Evolutionary conservation across 768 basidiomycete species (phyloP).

Genomic region (Xerocomellus intermedius): DNA sequence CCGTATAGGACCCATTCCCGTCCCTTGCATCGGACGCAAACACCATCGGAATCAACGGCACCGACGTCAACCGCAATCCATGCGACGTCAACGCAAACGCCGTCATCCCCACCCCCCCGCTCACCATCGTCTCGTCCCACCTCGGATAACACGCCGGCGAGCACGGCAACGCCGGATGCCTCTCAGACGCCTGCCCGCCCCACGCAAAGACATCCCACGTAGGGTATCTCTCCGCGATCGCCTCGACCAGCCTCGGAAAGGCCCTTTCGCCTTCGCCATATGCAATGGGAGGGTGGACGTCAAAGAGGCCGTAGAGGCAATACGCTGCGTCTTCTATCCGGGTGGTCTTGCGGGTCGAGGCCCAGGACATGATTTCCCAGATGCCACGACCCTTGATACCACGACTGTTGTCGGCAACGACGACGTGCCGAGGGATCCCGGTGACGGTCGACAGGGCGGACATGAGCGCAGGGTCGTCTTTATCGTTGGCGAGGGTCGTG

Average conservation of each 20-base stretch:
- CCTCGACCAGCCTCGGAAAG: constrained; percentile 27
- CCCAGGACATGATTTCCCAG: constrained; percentile 33
- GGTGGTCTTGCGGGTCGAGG: constrained; percentile 29
- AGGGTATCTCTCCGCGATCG: constrained; percentile 7
- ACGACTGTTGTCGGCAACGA: constrained; percentile 21
- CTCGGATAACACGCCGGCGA: constrained; percentile 22
- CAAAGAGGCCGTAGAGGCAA: constrained; percentile 28
- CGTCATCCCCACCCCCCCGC: constrained; percentile 10
- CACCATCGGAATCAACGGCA: constrained; percentile 22
- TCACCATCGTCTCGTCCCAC: constrained; percentile 15
- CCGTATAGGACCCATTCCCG: constrained; percentile 3
- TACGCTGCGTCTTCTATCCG: constrained; percentile 30
- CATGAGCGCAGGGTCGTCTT: constrained; percentile 7
- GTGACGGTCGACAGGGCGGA: constrained; percentile 15
- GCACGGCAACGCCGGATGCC: constrained; percentile 17
- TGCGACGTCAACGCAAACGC: constrained; percentile 13
- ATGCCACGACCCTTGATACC: constrained; percentile 13
- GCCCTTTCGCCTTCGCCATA: constrained; percentile 34
- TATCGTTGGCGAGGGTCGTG: constrained; percentile 16
- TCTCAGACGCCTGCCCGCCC: constrained; percentile 20
- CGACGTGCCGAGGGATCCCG: constrained; percentile 13
- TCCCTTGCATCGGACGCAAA: constrained; percentile 1
- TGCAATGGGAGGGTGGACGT: constrained; percentile 20
- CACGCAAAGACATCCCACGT: constrained; percentile 29
- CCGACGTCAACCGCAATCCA: constrained; percentile 17